Base-by-base conservation (phyloP, 345 rosid species). In the Eucalyptus sp. region DNA sequence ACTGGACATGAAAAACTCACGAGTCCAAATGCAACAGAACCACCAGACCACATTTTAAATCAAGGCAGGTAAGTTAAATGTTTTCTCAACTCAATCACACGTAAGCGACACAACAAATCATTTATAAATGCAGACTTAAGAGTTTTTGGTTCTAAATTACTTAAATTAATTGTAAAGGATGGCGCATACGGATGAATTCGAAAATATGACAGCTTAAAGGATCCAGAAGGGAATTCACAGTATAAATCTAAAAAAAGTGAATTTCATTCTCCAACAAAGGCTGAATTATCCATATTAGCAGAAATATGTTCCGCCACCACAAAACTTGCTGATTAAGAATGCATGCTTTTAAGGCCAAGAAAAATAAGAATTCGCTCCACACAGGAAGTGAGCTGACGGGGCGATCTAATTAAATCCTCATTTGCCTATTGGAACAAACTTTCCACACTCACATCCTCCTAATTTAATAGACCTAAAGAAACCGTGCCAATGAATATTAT, bases 151-250 rank as follows among this genome's bases (percentile, higher is more conserved):
- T 64, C 76, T 29, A 64, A 64, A 29, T 64, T n/a, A 64, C 76
- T 14, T n/a, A n/a, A 64, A n/a, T 64, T 14, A 16, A n/a, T 14
- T 29, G 41, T 64, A 64, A 64, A 64, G 20, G 37, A n/a, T n/a
- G 71, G 20, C 3, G 0, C 7, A n/a, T n/a, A n/a, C 0, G n/a
- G 33, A 64, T 16, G 20, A n/a, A 10, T 64, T 14, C 2, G 71
- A n/a, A 64, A n/a, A n/a, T 64, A 64, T 13, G 76, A 64, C 33
- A 27, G 33, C 16, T 62, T 62, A 62, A 17, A 62, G 16, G 33
- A 62, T 13, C 71, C 71, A 62, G 8, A 13, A 62, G 31, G 31
- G 15, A 62, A 9, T 62, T 62, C 71, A 13, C 14, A 13, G 33
- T 0, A 29, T 13, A 13, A 6, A 62, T 27, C 33, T 13, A 33